A percentile compares a stretch with the other conserved stretches of the same genome.
Evolutionary conservation across 1,284 basidiomycete species (phyloP).

Genomic region (Boletus semigastroideus): DNA sequence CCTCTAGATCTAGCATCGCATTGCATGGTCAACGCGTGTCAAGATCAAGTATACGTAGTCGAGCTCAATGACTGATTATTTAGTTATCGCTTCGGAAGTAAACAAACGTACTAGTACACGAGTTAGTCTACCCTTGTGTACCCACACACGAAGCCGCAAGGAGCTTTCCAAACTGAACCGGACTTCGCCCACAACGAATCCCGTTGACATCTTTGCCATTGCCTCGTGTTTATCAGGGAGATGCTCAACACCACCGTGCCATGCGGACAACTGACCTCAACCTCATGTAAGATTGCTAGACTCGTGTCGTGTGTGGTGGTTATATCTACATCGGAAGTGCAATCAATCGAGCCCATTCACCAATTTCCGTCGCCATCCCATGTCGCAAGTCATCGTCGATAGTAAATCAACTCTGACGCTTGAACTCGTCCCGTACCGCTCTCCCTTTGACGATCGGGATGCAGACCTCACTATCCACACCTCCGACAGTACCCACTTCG

Average conservation of each 20-base stretch:
- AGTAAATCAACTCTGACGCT: constrained; percentile 29
- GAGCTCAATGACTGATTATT: constrained; percentile 3
- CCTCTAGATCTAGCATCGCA: constrained; percentile 4
- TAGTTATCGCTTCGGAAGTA: constrained; percentile 5
- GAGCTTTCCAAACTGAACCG: constrained; percentile 17
- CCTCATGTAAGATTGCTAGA: constrained; percentile 23
- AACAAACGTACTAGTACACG: constrained; percentile 20
- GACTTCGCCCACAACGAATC: neutral
- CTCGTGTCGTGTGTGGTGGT: constrained; percentile 15
- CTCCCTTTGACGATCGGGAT: constrained; percentile 34
- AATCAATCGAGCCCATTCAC: constrained; percentile 15
- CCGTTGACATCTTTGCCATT: constrained; percentile 1
- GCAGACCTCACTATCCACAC: constrained; percentile 34
- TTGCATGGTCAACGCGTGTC: constrained; percentile 23
- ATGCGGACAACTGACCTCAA: constrained; percentile 29
- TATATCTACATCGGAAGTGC: constrained; percentile 30
- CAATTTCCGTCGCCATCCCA: constrained; percentile 15
- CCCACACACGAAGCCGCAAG: constrained; percentile 13
- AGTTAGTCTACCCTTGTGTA: neutral
- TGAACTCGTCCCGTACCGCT: constrained; percentile 21
- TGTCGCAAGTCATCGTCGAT: constrained; percentile 28
- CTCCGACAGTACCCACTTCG: constrained; percentile 31
- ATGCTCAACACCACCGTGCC: constrained; percentile 22
- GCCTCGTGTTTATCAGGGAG: constrained; percentile 28
- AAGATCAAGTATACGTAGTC: constrained; percentile 6